Percentiles rank a stretch among this genome's conserved stretches.
phyloP scores from a whole-genome alignment of 83 land plant species.

The Thuja plicata region DNA sequence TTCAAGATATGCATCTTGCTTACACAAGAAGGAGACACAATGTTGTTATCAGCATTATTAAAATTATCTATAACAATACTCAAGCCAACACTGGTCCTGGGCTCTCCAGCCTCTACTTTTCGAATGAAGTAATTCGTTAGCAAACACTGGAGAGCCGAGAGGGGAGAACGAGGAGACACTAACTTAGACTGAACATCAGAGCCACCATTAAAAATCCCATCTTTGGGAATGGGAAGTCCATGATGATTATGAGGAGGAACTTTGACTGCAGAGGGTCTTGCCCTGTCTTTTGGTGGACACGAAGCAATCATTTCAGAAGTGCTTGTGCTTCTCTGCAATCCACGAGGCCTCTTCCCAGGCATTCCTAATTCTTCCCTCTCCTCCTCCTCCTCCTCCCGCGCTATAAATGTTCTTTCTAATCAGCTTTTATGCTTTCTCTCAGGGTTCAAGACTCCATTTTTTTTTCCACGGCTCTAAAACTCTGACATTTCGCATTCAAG shows the following conservation, averaged over 20 bases:
- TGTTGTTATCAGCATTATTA: not conserved
- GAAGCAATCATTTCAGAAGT: not conserved
- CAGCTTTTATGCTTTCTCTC: not conserved
- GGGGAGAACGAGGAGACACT: not conserved
- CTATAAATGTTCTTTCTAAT: not conserved
- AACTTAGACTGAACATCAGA: not conserved
- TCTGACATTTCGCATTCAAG: not conserved
- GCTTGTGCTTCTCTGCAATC: not conserved
- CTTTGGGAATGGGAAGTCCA: not conserved
- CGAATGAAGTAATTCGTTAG: not conserved
- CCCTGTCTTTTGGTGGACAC: not conserved
- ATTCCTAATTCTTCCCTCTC: not conserved
- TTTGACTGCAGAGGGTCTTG: not conserved
- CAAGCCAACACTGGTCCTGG: not conserved
- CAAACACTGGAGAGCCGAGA: constrained; percentile 1
- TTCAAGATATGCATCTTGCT: not conserved
- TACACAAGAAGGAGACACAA: not conserved
- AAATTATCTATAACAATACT: not conserved
- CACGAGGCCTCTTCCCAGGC: not conserved
- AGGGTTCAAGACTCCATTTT: not conserved
- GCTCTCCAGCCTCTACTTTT: not conserved
- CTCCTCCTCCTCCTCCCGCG: not conserved
- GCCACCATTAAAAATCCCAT: not conserved
- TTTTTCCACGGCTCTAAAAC: not conserved
- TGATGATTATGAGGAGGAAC: not conserved